Base-by-base conservation (phyloP, 129 eudicot species). In the Flaveria bidentis region DNA sequence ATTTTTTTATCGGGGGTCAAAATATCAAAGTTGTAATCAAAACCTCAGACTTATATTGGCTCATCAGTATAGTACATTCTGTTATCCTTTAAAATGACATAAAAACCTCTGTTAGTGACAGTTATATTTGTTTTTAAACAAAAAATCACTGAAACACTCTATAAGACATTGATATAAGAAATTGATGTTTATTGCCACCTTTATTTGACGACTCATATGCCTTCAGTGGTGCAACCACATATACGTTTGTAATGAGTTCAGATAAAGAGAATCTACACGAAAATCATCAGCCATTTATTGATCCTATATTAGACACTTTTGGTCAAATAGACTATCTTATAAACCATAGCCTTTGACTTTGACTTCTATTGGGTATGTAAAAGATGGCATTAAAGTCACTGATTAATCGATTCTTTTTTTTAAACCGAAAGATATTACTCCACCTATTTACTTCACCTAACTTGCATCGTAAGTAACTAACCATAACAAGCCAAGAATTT, bases 161-260 rank as follows among this genome's bases (percentile, higher is more conserved):
- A 13, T 57, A 6, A 64, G 15, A 70, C 5, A 62, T 61, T n/a
- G n/a, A n/a, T n/a, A n/a, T n/a, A n/a, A n/a, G n/a, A n/a, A n/a
- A n/a, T n/a, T 36, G 42, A 23, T 71, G 73, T 18, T 33, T 41
- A 11, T 42, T 89, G 96, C 86, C 88, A 60, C 88, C 93, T 60
- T 66, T 46, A 26, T 84, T 86, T 73, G 85, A 71, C 55, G 82
- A 61, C 68, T 80, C 85, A 13, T 91, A 88, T 57, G 81, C 84
- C 39, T 84, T 82, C 47, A 80, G 87, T 20, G 89, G 84, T 49
- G 97, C 92, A 17, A 89, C 85, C 60, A 94, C 91, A 75, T 97
- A 94, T 76, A 94, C 91, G 81, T 91, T 85, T 45, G 87, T 94
- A 14, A 90, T 71, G 82, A 81, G 89, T 51, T 63, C 74, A 39